These are phyloP conservation scores for Backusella circina DNA, from an alignment of 192 early-diverging fungal genomes.

Conservation along the genomic window DNA sequence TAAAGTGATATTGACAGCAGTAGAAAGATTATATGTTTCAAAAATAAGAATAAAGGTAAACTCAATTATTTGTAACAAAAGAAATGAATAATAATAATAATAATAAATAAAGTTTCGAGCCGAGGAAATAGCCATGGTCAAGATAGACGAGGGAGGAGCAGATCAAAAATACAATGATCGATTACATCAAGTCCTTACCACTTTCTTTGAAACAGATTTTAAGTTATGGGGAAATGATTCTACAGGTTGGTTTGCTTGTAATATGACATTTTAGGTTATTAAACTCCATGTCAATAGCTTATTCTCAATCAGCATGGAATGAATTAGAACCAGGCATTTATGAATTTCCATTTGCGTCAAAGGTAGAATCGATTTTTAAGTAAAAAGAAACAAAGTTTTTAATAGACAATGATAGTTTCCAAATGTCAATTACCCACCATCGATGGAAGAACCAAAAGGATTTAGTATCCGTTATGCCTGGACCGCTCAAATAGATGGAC, in stretches of 20 bases:
- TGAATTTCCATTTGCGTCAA: constrained; percentile 37
- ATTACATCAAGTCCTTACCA: constrained; percentile 30
- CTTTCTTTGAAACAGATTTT: constrained; percentile 31
- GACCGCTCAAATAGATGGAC: constrained; percentile 35
- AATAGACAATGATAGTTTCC: constrained; percentile 22
- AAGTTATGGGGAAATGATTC: constrained; percentile 32
- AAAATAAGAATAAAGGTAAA: constrained; percentile 35
- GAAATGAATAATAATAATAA: no score
- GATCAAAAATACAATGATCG: constrained; percentile 23
- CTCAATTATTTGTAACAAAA: background rate
- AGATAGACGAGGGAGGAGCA: constrained; percentile 17
- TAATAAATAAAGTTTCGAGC: constrained; percentile 24
- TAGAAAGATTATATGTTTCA: constrained; percentile 30
- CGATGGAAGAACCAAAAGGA: constrained; percentile 35
- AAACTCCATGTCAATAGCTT: constrained; percentile 8
- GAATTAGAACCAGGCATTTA: constrained; percentile 33
- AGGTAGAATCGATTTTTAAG: constrained; percentile 16
- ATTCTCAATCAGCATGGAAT: constrained; percentile 34
- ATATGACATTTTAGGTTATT: background rate
- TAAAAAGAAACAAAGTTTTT: background rate
- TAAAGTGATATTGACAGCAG: constrained; percentile 21
- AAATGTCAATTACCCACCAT: constrained; percentile 39
- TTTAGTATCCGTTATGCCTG: constrained; percentile 30
- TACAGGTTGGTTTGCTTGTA: constrained; percentile 1
- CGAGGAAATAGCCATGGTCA: constrained; percentile 31